Evolutionary conservation across 192 early-diverging fungal genomes (phyloP).

Genomic region (Entrophospora sp.): DNA sequence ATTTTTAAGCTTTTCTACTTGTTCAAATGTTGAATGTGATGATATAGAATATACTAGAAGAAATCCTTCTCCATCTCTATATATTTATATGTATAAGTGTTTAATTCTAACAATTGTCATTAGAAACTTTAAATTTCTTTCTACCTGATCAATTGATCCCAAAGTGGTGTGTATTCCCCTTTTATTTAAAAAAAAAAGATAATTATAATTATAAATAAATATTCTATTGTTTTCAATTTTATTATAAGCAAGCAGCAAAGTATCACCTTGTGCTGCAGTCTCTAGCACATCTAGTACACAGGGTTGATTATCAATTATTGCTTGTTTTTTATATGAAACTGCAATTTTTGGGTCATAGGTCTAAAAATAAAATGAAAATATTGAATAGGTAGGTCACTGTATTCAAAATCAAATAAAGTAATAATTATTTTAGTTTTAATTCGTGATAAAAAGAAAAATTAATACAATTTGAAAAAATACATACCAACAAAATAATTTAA

Average conservation of each 20-base stretch:
- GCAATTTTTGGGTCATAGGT: too few species aligned
- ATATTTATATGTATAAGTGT: background rate
- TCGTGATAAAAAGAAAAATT: background rate
- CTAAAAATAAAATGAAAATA: too few species aligned
- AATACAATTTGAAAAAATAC: background rate
- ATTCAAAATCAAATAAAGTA: background rate
- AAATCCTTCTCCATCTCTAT: constrained; percentile 74
- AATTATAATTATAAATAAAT: background rate
- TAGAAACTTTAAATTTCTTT: background rate
- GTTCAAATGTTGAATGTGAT: constrained; percentile 79
- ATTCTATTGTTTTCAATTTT: background rate
- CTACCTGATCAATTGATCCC: constrained; percentile 77
- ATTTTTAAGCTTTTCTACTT: constrained; percentile 74
- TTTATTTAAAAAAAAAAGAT: background rate
- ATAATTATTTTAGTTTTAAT: background rate
- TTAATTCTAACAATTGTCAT: background rate
- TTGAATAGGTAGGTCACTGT: background rate
- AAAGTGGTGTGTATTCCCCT: constrained; percentile 70
- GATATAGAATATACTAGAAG: constrained; percentile 88
- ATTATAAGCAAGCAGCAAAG: too few species aligned
- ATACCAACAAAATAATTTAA: constrained; percentile 38
- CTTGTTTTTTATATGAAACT: too few species aligned
- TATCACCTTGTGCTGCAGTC: constrained; percentile 74
- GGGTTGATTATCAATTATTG: constrained; percentile 91
- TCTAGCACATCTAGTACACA: constrained; percentile 97